Conservation (phyloP, 257 asterid species). For the Scutellaria barbata region DNA sequence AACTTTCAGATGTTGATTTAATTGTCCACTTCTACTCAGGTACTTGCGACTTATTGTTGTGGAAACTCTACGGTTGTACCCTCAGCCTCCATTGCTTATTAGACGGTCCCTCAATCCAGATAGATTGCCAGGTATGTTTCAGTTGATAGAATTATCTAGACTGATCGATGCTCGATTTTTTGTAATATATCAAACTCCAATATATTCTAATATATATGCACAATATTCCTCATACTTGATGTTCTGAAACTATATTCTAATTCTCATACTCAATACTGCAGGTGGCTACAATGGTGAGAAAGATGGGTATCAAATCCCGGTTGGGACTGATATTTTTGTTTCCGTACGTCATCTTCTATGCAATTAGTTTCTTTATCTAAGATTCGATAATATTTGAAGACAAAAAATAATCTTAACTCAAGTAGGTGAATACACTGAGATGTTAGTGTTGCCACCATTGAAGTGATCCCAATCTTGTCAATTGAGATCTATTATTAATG, state of each 20-base stretch:
- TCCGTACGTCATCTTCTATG: conserved; percentile 57
- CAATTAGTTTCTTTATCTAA: neutral
- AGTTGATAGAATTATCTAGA: conserved; percentile 5
- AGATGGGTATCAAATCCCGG: conserved; percentile 77
- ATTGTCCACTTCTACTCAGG: conserved; percentile 43
- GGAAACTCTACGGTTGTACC: conserved; percentile 84
- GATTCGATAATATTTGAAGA: neutral
- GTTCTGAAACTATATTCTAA: conserved; percentile 20
- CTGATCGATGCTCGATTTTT: neutral
- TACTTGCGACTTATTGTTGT: conserved; percentile 87
- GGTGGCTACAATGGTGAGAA: conserved; percentile 83
- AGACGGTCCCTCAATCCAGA: conserved; percentile 88
- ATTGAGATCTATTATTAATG: neutral
- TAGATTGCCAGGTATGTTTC: conserved; percentile 69
- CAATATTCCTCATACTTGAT: neutral
- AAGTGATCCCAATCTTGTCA: neutral
- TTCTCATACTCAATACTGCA: conserved; percentile 36
- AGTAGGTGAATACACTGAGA: too few species aligned
- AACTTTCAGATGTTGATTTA: neutral
- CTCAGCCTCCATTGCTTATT: conserved; percentile 98
- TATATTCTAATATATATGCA: too few species aligned
- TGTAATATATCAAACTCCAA: neutral
- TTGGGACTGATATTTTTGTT: conserved; percentile 85
- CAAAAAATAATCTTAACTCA: neutral
- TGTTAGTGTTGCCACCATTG: neutral